Evolutionary conservation across 2,329 filamentous ascomycete genomes (phyloP).

Genomic region (Calonectria henricotiae): DNA sequence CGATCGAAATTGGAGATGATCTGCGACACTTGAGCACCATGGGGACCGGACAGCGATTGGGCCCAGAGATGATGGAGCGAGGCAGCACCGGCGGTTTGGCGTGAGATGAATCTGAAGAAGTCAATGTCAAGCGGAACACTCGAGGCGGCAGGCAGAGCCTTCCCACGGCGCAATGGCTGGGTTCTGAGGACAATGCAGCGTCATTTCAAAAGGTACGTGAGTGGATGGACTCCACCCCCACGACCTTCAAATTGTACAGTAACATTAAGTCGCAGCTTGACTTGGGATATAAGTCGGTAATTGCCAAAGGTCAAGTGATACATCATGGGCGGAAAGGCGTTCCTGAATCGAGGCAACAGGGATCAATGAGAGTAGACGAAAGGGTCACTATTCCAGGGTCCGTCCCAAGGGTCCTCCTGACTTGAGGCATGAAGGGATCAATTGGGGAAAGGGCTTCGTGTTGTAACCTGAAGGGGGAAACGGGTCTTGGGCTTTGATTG

Average conservation of each 20-base stretch:
- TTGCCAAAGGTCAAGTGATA: slow-evolving; percentile 11
- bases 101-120: slow-evolving; percentile 34
- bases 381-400: slow-evolving; percentile 23
- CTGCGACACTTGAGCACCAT: slow-evolving; percentile 46
- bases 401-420: slow-evolving; percentile 11
- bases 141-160: slow-evolving; percentile 36
- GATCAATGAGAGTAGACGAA: slow-evolving; percentile 24
- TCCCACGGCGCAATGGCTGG: slow-evolving; percentile 14
- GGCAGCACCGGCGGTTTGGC: slow-evolving; percentile 42
- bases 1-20: slow-evolving; percentile 57
- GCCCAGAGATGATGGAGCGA: slow-evolving; percentile 29
- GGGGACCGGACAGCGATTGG: slow-evolving; percentile 45
- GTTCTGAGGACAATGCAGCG: slow-evolving; percentile 17
- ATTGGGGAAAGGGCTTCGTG: slow-evolving; percentile 14
- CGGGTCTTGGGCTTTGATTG: slow-evolving; percentile 5
- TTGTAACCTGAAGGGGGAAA: background rate
- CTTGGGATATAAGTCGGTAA: slow-evolving; percentile 20
- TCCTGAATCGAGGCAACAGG: slow-evolving; percentile 16
- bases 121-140: slow-evolving; percentile 37
- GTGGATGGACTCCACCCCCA: slow-evolving; percentile 10
- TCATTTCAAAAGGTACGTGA: slow-evolving; percentile 2
- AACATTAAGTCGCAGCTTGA: background rate
- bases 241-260: slow-evolving; percentile 11
- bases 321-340: background rate
- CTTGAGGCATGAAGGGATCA: slow-evolving; percentile 1